Evolutionary conservation across 1,284 basidiomycete genomes (phyloP), one percentile per base, ranked within the genome.

Genomic region (Marasmius oreades): DNA sequence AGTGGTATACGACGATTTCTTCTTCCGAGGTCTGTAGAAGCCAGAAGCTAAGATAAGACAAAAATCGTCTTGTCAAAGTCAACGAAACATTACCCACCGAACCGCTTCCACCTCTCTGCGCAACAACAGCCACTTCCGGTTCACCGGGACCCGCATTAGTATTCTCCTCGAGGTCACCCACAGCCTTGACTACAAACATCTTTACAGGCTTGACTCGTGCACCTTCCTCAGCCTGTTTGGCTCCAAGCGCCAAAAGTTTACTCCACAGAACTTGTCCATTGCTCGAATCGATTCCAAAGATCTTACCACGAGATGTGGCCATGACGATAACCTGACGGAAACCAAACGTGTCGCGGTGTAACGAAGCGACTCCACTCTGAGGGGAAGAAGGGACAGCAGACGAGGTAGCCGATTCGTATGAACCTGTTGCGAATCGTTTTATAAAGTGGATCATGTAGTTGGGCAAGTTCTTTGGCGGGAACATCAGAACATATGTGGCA

Each of bases 261-360:
- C 79, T 86, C 93, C 93, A 95, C 1, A 95, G 66, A 24, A 91
- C 78, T 2, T 79, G 74, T 1, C 94, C 92, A 52, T 79, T 90
- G 20, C 82, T 81, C 3, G 88, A 89, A 66, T 97, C 93, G 51
- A 97, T 72, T 0, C 87, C 95, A 65, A 88, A 93, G 0, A 95
- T 64, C 67, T 93, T 93, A 18, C 93, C 93, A 33, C 80, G 76
- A 1, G 73, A 63, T 1, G 91, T 93, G 0, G 86, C 89, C 2
- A 79, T 80, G 2, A 97, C 80, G 51, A 95, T 80, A 39, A 98
- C 70, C 69, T 97, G 93, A 48, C 90, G 81, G 70, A 97, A 93
- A 0, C 93, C 95, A 67, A 96, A 97, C 1, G 86, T 73, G 66
- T 97, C 93, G 2, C 90, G 82, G 51, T 77, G 75, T 0, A 88